Conservation (phyloP, 2,329 filamentous ascomycete species). For the Rhynchosporium agropyri region DNA sequence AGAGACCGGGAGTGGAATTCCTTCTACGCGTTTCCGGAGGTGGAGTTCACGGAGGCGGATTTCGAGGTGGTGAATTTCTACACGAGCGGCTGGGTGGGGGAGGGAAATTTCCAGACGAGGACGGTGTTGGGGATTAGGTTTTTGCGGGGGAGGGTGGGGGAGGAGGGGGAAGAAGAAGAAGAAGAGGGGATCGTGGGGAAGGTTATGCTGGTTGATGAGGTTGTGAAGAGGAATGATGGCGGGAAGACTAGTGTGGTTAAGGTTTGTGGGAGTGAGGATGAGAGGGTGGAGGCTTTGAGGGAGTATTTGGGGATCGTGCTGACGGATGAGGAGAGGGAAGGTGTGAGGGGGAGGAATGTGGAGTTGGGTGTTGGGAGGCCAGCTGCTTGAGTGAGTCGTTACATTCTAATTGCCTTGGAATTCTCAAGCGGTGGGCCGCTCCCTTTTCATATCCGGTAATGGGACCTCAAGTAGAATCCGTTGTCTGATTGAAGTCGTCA, state of each 20-base stretch:
- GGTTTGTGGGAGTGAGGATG: constrained; percentile 53
- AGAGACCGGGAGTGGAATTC: constrained; percentile 56
- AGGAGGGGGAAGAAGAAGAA: constrained; percentile 23
- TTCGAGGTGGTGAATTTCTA: constrained; percentile 63
- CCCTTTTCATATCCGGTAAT: too few relatives aligned
- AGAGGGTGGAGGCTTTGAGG: constrained; percentile 54
- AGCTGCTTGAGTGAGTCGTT: neutral
- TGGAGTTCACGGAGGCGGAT: constrained; percentile 64
- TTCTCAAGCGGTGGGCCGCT: too few relatives aligned
- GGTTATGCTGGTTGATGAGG: constrained; percentile 53
- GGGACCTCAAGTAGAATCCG: too few relatives aligned
- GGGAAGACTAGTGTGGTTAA: constrained; percentile 53
- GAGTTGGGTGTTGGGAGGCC: constrained; percentile 23
- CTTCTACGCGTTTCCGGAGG: constrained; percentile 67
- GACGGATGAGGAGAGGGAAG: constrained; percentile 52
- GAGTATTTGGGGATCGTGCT: constrained; percentile 55
- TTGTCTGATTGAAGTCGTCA: too few relatives aligned
- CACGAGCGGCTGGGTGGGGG: constrained; percentile 56
- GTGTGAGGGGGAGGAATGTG: constrained; percentile 50
- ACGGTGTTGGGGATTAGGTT: constrained; percentile 60
- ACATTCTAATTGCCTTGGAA: too few relatives aligned
- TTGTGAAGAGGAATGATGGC: constrained; percentile 56
- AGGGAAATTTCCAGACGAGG: constrained; percentile 61
- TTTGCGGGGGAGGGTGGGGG: constrained; percentile 46
- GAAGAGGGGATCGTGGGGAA: constrained; percentile 52